Evolutionary conservation across 2,329 filamentous ascomycete species (phyloP), one percentile per base, ranked within the genome.

Genomic region (Tympanopsis confertula): DNA sequence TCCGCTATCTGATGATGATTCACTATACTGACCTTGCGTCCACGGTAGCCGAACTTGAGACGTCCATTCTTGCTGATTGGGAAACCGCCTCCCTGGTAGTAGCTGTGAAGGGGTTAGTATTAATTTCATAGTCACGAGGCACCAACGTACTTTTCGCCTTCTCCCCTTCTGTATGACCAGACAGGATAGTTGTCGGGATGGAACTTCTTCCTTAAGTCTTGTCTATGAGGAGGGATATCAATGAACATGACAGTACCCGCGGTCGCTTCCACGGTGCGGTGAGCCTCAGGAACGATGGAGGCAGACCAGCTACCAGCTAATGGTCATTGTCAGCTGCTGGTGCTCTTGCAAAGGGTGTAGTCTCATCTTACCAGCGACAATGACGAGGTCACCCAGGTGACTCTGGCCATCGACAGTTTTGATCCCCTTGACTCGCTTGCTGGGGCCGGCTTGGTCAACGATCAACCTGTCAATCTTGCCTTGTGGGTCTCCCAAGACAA

Each of bases 201-300:
- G 38, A 55, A 61, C 19, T 47, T 54, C 3, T 54, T 38, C 50
- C 54, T 55, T 1, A 62, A 47, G 28, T 55, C 51, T 14, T 39
- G 43, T 12, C 56, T 40, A 2, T 46, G 19, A 1, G 42, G 20
- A 1, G 54, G 55, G 2, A 61, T 39, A n/a, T 57, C 47, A 17
- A 61, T 51, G 14, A 53, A 53, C 19, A 57, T 43, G 13, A 63
- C 50, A 12, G 50, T 56, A 13, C 60, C 59, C 19, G 51, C 54
- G 14, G 60, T 62, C 1, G 60, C 52, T 44, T 63, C 59, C 5
- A 57, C 47, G 1, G 56, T 43, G 2, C 38, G 42, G 20, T 50
- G 39, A 7, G 48, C 42, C 29, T 53, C 47, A 2, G 54, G 52
- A 29, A 56, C 36, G 26, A 56, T 38, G 4, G 48, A 44, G 7